Evolutionary conservation across 23 red algal species (phyloP), one percentile per base, ranked within the genome.

Genomic region (Gracilaria domingensis): DNA sequence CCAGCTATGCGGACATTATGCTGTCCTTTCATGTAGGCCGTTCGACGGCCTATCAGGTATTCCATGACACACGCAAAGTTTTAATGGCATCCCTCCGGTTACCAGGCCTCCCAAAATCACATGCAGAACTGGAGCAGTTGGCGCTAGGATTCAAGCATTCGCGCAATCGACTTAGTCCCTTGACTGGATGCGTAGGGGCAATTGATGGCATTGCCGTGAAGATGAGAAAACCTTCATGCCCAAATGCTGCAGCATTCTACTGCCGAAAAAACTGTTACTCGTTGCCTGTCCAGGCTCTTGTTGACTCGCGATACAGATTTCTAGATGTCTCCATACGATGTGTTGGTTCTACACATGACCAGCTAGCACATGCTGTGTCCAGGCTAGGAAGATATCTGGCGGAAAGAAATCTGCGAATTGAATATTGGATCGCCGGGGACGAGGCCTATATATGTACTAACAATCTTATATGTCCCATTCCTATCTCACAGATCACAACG

Each of bases 231-330:
- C 76, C 76, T 6, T 59, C 48, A 6, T 60, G 76, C 30, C 76
- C 47, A 5, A 18, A 60, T 38, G 49, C 76, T 7, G 76, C 76
- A 0, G 42, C 49, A 0, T 80, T 80, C 17, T 80, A 57, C 20
- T 80, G 76, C 7, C n/a, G 48, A 32, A 80, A 80, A n/a, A 26
- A 35, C 20, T 80, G 6, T 26, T 80, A 80, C 48, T 57, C 76
- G 24, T 26, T 80, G 2, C 76, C 48, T 1, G 76, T 80, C 12
- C 76, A 80, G 17, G 76, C 76, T 11, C 76, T 80, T 34, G 76
- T 80, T 2, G 76, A 80, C 58, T 80, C 48, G 7, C 76, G 45
- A 24, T 80, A 80, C 29, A 48, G 76, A 0, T 80, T 80, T 80
- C 58, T 80, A 32, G 54, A 58, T 12, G 76, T 80, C 4, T 80